These are phyloP conservation scores for Phytophthora sp. DNA, from an alignment of 352 stramenopile genomes.

Conservation along the genomic window DNA sequence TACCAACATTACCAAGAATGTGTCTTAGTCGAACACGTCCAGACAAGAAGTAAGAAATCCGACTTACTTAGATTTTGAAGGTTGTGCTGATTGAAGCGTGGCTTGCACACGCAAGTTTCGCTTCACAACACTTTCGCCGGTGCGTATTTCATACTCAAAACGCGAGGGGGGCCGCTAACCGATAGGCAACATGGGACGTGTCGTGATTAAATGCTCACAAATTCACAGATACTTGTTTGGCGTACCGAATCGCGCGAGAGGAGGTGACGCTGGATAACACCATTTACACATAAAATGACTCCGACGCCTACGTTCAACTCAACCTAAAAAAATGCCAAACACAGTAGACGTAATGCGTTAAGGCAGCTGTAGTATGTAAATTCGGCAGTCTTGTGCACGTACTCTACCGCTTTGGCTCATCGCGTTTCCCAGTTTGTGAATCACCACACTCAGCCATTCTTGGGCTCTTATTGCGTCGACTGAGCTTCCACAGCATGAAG, in stretches of 20 bases:
- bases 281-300: conserved; percentile 51
- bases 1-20: not conserved
- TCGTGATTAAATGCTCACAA: not conserved
- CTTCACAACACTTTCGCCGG: conserved; percentile 63
- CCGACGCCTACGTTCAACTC: conserved; percentile 72
- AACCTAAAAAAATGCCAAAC: conserved; percentile 35
- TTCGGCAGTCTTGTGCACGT: not conserved
- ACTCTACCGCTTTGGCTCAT: conserved; percentile 62
- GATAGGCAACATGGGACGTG: not conserved
- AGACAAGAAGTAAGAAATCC: not conserved
- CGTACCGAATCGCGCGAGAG: conserved; percentile 51
- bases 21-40: not conserved
- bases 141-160: conserved; percentile 54
- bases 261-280: conserved; percentile 63
- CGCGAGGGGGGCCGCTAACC: conserved; percentile 8
- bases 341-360: not conserved
- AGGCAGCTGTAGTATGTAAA: not conserved
- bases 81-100: conserved; percentile 11
- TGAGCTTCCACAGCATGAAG: conserved; percentile 54
- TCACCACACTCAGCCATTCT: conserved; percentile 58
- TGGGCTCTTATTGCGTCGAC: conserved; percentile 59
- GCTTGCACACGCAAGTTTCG: conserved; percentile 36
- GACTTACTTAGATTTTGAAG: conserved; percentile 32
- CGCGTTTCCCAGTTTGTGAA: conserved; percentile 62
- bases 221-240: not conserved